These are phyloP conservation scores for Saccharomycopsis selenospora DNA, from an alignment of 805 yeast genomes.

Conservation along the genomic window DNA sequence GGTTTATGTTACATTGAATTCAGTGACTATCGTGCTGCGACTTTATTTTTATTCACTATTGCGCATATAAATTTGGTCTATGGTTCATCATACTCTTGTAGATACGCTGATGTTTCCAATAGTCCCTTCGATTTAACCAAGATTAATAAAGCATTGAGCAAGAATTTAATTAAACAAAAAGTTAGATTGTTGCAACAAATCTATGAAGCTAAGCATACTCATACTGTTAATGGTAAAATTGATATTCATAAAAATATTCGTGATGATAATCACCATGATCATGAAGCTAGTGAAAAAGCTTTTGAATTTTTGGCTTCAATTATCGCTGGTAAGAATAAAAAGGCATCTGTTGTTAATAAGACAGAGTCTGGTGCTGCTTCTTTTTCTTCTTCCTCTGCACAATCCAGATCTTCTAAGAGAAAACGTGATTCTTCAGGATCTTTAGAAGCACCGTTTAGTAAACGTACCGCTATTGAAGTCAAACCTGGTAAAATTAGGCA, in stretches of 20 bases:
- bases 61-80: background rate
- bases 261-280: too few species aligned
- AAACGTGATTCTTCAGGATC: background rate
- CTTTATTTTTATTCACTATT: slow-evolving; percentile 1
- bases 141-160: background rate
- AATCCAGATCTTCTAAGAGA: too few species aligned
- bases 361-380: too few species aligned
- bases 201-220: background rate
- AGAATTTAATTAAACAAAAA: background rate
- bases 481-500: background rate
- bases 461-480: background rate
- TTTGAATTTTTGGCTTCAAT: background rate
- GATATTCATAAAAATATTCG: too few species aligned
- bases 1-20: slow-evolving; percentile 3
- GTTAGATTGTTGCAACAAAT: background rate
- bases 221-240: too few species aligned
- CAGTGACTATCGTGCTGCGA: slow-evolving; percentile 2
- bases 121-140: background rate
- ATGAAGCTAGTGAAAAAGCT: too few species aligned
- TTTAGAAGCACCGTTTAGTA: background rate
- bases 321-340: background rate
- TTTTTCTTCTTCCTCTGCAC: too few species aligned
- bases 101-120: background rate
- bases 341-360: too few species aligned
- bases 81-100: background rate